phyloP scores from a whole-genome alignment of 352 stramenopile species.

The Phytophthora citricola region DNA sequence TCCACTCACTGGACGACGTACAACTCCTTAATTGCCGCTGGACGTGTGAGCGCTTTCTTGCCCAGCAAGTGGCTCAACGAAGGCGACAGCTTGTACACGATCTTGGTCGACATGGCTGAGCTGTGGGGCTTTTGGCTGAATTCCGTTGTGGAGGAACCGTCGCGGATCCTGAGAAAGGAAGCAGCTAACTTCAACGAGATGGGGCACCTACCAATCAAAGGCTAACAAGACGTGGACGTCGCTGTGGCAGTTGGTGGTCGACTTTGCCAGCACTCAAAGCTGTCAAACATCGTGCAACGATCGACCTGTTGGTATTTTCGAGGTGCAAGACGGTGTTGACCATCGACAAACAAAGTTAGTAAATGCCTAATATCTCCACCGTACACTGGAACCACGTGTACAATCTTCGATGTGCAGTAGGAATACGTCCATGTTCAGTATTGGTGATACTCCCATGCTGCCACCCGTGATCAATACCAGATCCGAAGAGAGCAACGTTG shows the following conservation, averaged over 20 bases:
- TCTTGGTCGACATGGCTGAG: slow-evolving; percentile 28
- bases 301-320: slow-evolving; percentile 44
- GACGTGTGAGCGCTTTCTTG: slow-evolving; percentile 74
- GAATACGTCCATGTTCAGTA: slow-evolving; percentile 49
- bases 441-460: slow-evolving; percentile 65
- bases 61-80: slow-evolving; percentile 65
- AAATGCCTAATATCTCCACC: background rate
- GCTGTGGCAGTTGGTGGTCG: too few species aligned
- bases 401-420: slow-evolving; percentile 50
- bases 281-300: slow-evolving; percentile 57
- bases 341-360: slow-evolving; percentile 35
- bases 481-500: slow-evolving; percentile 50
- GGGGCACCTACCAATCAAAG: too few species aligned
- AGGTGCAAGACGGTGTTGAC: slow-evolving; percentile 46
- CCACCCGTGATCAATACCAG: slow-evolving; percentile 64
- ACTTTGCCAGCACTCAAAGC: too few species aligned
- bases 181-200: background rate
- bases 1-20: slow-evolving; percentile 34
- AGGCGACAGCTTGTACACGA: slow-evolving; percentile 71
- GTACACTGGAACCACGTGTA: slow-evolving; percentile 17
- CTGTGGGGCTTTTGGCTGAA: background rate
- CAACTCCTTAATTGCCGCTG: slow-evolving; percentile 81
- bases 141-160: slow-evolving; percentile 4
- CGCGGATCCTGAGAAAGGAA: background rate
- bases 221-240: too few species aligned